A percentile compares a stretch with the other conserved stretches of the same genome.
Evolutionary conservation across 768 basidiomycete genomes (phyloP).

Genomic region (Boletus fagicola): DNA sequence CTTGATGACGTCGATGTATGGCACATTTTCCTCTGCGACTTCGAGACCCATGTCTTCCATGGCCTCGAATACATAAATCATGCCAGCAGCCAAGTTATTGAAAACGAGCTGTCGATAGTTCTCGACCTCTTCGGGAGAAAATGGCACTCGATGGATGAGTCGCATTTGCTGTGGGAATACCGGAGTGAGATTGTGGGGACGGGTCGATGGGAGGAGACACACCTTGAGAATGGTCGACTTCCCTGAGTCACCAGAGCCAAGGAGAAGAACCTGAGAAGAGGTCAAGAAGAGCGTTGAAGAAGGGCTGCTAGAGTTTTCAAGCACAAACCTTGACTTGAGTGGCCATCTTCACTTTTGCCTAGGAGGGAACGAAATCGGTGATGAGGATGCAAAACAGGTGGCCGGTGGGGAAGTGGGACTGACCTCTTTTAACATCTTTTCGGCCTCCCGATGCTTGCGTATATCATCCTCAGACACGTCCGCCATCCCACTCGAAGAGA

Average conservation of each 20-base stretch:
- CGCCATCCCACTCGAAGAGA: slow-evolving; percentile 55
- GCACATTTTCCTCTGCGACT: slow-evolving; percentile 58
- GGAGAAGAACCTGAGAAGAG: slow-evolving; percentile 64
- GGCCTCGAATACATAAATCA: slow-evolving; percentile 78
- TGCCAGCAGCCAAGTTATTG: slow-evolving; percentile 84
- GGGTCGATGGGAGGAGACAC: not conserved
- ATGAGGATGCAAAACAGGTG: not conserved
- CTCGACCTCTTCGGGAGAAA: slow-evolving; percentile 80
- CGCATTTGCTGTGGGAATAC: slow-evolving; percentile 79
- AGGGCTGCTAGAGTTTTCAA: not conserved
- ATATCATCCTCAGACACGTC: slow-evolving; percentile 72
- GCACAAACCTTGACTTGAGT: slow-evolving; percentile 69
- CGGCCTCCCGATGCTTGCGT: slow-evolving; percentile 62
- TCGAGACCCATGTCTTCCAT: slow-evolving; percentile 88
- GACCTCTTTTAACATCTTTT: slow-evolving; percentile 77
- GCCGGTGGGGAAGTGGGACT: slow-evolving; percentile 22
- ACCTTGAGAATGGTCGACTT: slow-evolving; percentile 92
- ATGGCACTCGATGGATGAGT: slow-evolving; percentile 85
- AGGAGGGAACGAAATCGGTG: slow-evolving; percentile 2
- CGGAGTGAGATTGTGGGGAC: not conserved
- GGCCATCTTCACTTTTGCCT: slow-evolving; percentile 75
- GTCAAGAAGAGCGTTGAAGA: not conserved
- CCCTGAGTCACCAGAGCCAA: slow-evolving; percentile 92
- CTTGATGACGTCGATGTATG: slow-evolving; percentile 61
- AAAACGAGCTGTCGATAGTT: slow-evolving; percentile 90